Evolutionary conservation across 1,284 basidiomycete species (phyloP).

Genomic region (Sphaerobolus stellatus): DNA sequence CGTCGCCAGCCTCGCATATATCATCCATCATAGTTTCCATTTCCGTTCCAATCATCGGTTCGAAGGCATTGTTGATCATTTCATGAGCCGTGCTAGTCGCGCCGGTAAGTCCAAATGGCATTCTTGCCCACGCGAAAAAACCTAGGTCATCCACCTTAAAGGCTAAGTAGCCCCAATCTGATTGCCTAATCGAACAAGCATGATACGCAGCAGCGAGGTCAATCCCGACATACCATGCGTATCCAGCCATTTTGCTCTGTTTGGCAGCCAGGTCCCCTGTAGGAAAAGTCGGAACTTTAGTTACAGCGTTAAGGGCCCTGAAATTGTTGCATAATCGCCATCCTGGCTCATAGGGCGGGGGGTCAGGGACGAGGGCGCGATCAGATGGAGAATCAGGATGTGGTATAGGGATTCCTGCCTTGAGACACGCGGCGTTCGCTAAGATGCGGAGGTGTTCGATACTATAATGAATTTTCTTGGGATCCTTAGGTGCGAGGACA

Average conservation of each 20-base stretch:
- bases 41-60: conserved; percentile 15
- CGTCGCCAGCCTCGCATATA: conserved; percentile 12
- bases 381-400: background rate
- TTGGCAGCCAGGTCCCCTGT: background rate
- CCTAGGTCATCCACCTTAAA: conserved; percentile 21
- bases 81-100: conserved; percentile 19
- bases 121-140: conserved; percentile 15
- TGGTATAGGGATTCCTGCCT: background rate
- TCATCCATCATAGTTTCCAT: conserved; percentile 20
- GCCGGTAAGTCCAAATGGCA: conserved; percentile 20
- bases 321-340: background rate
- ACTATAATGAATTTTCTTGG: background rate
- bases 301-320: background rate
- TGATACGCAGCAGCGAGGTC: conserved; percentile 21
- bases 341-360: background rate
- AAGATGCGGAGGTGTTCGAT: background rate
- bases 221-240: conserved; percentile 10
- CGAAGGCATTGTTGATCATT: conserved; percentile 13
- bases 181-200: conserved; percentile 14
- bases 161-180: conserved; percentile 15
- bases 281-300: background rate
- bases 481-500: conserved; percentile 17
- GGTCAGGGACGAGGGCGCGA: background rate
- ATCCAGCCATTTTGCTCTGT: background rate
- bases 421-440: background rate